Conservation (phyloP, 148 eudicot genomes). For the Hydrangea macrophylla region DNA sequence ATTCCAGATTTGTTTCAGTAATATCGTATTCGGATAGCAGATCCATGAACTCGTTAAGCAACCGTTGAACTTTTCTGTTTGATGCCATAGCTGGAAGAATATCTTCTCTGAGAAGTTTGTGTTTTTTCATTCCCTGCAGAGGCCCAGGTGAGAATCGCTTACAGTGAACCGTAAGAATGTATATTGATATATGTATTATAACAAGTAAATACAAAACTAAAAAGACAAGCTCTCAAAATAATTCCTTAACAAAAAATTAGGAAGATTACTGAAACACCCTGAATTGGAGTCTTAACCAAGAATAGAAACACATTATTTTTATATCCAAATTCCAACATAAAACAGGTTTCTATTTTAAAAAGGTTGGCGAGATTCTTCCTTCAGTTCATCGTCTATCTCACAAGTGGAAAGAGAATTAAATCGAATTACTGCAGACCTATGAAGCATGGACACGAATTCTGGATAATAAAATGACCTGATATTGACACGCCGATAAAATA, state of each 20-base stretch:
- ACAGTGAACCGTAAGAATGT: not conserved
- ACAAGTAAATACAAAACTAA: not conserved
- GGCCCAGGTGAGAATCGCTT: slow-evolving; percentile 3
- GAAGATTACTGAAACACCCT: not conserved
- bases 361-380: too few relatives aligned
- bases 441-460: too few relatives aligned
- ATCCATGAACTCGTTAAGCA: slow-evolving; percentile 93
- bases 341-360: too few relatives aligned
- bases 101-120: slow-evolving; percentile 87
- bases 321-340: too few relatives aligned
- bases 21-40: slow-evolving; percentile 81
- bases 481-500: too few relatives aligned
- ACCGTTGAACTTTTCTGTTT: slow-evolving; percentile 84
- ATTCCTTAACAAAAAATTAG: not conserved
- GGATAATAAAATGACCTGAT: too few relatives aligned
- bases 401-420: not conserved
- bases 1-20: slow-evolving; percentile 30
- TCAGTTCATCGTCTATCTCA: too few relatives aligned
- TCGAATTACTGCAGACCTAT: too few relatives aligned
- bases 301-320: too few relatives aligned
- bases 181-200: not conserved
- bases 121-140: slow-evolving; percentile 86
- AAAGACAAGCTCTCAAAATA: not conserved
- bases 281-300: not conserved
- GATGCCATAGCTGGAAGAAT: slow-evolving; percentile 97